phyloP scores from a whole-genome alignment of 2,329 filamentous ascomycete species.

The Ceratocystis huliohia region DNA sequence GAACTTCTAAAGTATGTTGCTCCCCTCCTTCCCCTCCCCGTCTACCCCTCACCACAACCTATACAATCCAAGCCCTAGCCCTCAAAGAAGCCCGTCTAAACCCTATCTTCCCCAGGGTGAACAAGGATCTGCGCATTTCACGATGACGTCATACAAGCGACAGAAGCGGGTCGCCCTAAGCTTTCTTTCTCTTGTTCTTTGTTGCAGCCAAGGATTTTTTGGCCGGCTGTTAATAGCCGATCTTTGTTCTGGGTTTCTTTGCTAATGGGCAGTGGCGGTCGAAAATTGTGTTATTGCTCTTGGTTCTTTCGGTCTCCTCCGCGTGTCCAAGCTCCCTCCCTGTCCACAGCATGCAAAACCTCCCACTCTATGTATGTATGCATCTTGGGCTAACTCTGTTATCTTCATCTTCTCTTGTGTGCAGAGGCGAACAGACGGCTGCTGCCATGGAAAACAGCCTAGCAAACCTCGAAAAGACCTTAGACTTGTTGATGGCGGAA shows the following conservation, averaged over 20 bases:
- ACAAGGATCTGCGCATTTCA: not conserved
- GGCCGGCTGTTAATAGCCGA: too few species aligned
- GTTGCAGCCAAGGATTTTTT: not conserved
- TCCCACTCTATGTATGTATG: not conserved
- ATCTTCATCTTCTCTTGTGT: constrained; percentile 16
- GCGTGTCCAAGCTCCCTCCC: not conserved
- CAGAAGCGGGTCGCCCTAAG: not conserved
- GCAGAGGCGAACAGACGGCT: constrained; percentile 43
- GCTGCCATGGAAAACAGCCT: constrained; percentile 41
- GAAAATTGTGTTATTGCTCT: too few species aligned
- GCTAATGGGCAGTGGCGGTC: too few species aligned
- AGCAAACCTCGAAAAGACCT: constrained; percentile 39
- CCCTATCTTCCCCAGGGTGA: not conserved
- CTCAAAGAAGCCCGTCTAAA: not conserved
- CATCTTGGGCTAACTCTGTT: not conserved
- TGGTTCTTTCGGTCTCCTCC: not conserved
- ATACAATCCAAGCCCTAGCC: not conserved
- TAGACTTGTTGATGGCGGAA: constrained; percentile 42
- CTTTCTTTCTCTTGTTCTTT: not conserved
- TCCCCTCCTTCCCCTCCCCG: not conserved
- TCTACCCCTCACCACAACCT: not conserved
- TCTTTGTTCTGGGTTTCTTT: too few species aligned
- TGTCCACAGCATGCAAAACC: not conserved
- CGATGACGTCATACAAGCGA: not conserved
- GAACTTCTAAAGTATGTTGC: constrained; percentile 4